Evolutionary conservation across 1,284 basidiomycete species (phyloP).

Genomic region (Ganoderma meredithae): DNA sequence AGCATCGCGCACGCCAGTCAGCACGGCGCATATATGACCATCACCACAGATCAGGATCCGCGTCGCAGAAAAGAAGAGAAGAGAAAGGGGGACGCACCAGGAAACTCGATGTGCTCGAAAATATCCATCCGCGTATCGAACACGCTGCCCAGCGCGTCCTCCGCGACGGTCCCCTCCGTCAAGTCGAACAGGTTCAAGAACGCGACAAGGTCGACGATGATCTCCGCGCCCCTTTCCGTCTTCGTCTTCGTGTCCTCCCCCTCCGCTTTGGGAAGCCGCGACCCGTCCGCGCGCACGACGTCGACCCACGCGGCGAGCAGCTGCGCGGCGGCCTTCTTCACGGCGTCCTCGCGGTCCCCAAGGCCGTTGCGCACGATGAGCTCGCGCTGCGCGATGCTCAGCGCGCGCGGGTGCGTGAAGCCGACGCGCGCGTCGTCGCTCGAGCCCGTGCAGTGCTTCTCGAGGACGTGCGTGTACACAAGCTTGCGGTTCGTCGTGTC

Average conservation of each 20-base stretch:
- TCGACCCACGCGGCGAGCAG: slow-evolving; percentile 85
- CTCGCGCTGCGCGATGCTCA: slow-evolving; percentile 83
- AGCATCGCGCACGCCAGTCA: not conserved
- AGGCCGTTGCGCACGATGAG: slow-evolving; percentile 83
- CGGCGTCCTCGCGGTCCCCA: slow-evolving; percentile 87
- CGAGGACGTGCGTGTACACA: slow-evolving; percentile 78
- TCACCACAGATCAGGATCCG: too few species aligned
- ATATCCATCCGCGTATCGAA: slow-evolving; percentile 68
- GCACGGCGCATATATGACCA: too few species aligned
- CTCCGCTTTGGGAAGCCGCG: too few species aligned
- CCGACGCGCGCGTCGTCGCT: slow-evolving; percentile 47
- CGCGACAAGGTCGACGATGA: slow-evolving; percentile 51
- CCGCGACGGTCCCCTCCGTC: slow-evolving; percentile 62
- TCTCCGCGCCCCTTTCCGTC: slow-evolving; percentile 28
- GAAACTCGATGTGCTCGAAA: slow-evolving; percentile 74
- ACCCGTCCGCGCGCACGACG: slow-evolving; percentile 43
- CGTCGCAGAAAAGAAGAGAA: not conserved
- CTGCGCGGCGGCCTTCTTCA: slow-evolving; percentile 81
- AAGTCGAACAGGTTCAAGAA: slow-evolving; percentile 75
- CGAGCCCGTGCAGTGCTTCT: slow-evolving; percentile 38
- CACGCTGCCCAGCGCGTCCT: slow-evolving; percentile 71
- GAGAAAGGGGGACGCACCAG: slow-evolving; percentile 55
- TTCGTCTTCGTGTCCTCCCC: too few species aligned
- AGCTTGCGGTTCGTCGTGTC: slow-evolving; percentile 86
- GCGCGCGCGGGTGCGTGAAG: slow-evolving; percentile 70